Conservation (phyloP, 2,329 filamentous ascomycete genomes). For the Onygenales sp. region DNA sequence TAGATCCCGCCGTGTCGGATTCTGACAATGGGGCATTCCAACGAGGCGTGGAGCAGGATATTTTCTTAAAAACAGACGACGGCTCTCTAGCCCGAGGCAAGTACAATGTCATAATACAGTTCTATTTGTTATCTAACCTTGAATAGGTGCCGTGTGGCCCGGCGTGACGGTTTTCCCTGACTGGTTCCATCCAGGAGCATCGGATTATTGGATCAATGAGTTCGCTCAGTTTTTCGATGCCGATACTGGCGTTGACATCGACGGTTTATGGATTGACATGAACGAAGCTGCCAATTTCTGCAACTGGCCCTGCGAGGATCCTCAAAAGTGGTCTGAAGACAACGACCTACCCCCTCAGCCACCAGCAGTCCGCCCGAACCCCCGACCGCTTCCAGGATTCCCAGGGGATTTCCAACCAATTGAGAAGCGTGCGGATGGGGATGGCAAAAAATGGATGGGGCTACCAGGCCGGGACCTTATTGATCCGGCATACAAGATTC, state of each 20-base stretch:
- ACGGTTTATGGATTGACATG: slow-evolving; percentile 63
- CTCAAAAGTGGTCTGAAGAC: slow-evolving; percentile 37
- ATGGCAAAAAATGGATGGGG: slow-evolving; percentile 38
- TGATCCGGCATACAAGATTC: slow-evolving; percentile 50
- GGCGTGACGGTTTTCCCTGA: slow-evolving; percentile 60
- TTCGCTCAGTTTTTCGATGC: slow-evolving; percentile 52
- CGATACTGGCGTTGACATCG: slow-evolving; percentile 56
- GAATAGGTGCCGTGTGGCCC: slow-evolving; percentile 59
- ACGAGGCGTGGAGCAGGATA: slow-evolving; percentile 45
- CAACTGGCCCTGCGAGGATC: slow-evolving; percentile 40
- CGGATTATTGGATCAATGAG: slow-evolving; percentile 56
- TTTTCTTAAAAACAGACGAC: slow-evolving; percentile 43
- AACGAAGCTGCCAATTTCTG: slow-evolving; percentile 41
- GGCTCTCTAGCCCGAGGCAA: slow-evolving; percentile 37
- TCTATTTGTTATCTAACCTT: neutral
- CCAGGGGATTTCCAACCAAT: slow-evolving; percentile 52
- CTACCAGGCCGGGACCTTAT: slow-evolving; percentile 52
- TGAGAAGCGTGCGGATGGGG: neutral
- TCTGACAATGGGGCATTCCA: slow-evolving; percentile 44
- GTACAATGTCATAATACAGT: neutral
- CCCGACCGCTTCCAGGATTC: slow-evolving; percentile 55
- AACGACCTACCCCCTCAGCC: slow-evolving; percentile 42
- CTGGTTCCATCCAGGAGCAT: slow-evolving; percentile 56
- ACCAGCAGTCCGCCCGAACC: slow-evolving; percentile 49
- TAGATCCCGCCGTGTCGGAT: slow-evolving; percentile 45